A percentile compares a stretch with the other conserved stretches of the same genome.
Evolutionary conservation across 108 stramenopile genomes (phyloP).

Genomic region (Fragilaria crotonensis): DNA sequence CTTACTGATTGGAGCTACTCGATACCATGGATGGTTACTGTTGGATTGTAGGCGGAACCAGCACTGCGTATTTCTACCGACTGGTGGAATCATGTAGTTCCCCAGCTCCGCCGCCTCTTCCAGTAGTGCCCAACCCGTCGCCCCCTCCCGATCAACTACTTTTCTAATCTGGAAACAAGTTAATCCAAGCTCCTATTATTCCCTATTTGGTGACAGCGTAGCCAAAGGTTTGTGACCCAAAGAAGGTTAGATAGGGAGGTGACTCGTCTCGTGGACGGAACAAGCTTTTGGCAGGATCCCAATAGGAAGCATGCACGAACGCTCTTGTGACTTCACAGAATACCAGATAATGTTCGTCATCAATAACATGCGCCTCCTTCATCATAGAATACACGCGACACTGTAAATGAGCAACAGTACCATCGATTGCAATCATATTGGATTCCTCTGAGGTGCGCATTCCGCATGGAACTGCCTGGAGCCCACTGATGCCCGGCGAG

Average conservation of each 20-base stretch:
- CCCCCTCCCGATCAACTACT: no score
- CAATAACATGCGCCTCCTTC: conserved; percentile 17
- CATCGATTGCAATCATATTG: conserved; percentile 52
- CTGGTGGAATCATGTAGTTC: conserved; percentile 9
- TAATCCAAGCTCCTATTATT: no score
- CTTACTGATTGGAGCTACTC: conserved; percentile 28
- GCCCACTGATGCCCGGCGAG: no score
- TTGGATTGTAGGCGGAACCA: conserved; percentile 36
- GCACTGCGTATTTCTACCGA: conserved; percentile 39
- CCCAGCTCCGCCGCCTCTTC: neutral
- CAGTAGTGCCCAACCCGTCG: no score
- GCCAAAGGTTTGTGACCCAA: conserved; percentile 65
- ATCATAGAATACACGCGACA: conserved; percentile 36
- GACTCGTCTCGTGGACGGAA: conserved; percentile 30
- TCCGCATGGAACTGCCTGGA: no score
- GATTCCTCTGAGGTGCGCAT: no score
- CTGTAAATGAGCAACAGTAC: conserved; percentile 45
- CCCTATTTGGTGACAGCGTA: conserved; percentile 22
- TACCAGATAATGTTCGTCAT: conserved; percentile 48
- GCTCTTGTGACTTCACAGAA: conserved; percentile 41
- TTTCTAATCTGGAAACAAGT: no score
- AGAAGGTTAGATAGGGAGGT: conserved; percentile 57
- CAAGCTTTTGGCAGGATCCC: conserved; percentile 39
- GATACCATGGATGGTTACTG: conserved; percentile 40
- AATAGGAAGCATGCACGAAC: conserved; percentile 41